Conservation (phyloP, 176 grass and related monocot species). For the Microstegium vimineum region DNA sequence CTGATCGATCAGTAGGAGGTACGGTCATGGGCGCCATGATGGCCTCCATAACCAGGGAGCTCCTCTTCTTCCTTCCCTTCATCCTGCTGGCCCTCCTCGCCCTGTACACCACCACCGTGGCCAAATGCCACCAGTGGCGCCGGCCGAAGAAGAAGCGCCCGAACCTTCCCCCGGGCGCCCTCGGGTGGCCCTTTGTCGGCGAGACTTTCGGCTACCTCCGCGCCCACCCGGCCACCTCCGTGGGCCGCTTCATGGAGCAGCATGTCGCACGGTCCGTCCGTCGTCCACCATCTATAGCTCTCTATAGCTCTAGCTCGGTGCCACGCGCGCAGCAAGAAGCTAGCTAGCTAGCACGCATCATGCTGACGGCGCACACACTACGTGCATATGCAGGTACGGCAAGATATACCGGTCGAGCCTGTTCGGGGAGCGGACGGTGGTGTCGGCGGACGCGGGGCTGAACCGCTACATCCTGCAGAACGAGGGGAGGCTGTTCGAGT, state of each 20-base stretch:
- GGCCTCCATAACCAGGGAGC: conserved; percentile 53
- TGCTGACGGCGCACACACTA: too few relatives aligned
- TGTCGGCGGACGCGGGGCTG: conserved; percentile 79
- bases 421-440: conserved; percentile 82
- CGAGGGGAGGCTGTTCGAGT: conserved; percentile 82
- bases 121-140: conserved; percentile 46
- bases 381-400: conserved; percentile 66
- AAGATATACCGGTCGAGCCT: conserved; percentile 82
- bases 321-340: too few relatives aligned
- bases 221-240: conserved; percentile 63
- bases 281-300: too few relatives aligned
- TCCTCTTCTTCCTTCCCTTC: conserved; percentile 67
- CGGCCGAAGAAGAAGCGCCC: conserved; percentile 40
- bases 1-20: background rate
- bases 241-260: conserved; percentile 77
- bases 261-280: conserved; percentile 73
- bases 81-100: conserved; percentile 62
- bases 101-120: conserved; percentile 47
- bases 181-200: conserved; percentile 68
- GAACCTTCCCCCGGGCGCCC: conserved; percentile 70
- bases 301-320: background rate
- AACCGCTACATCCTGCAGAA: conserved; percentile 96
- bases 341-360: background rate
- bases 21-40: conserved; percentile 53
- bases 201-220: conserved; percentile 89